Conservation (phyloP, 805 yeast genomes). For the Metschnikowia corniflorae region DNA sequence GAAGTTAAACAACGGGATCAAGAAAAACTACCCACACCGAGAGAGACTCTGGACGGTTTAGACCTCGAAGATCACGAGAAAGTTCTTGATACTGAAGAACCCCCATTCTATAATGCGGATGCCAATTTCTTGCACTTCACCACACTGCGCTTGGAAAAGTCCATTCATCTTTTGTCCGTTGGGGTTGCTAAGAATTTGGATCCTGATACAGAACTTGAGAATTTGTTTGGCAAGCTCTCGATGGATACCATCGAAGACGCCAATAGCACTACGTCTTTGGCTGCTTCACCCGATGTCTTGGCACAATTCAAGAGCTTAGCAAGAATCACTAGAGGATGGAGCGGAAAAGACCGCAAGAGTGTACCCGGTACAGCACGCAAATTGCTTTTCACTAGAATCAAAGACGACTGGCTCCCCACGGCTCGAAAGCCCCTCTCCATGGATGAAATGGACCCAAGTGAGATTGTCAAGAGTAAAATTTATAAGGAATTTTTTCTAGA, state of each 20-base stretch:
- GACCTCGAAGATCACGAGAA: slow-evolving; percentile 18
- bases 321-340: slow-evolving; percentile 73
- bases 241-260: slow-evolving; percentile 69
- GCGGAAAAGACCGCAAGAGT: slow-evolving; percentile 68
- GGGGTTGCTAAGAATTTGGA: slow-evolving; percentile 53
- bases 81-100: slow-evolving; percentile 24
- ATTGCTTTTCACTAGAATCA: slow-evolving; percentile 62
- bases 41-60: slow-evolving; percentile 9
- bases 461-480: slow-evolving; percentile 32
- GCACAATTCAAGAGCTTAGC: slow-evolving; percentile 58
- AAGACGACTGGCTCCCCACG: slow-evolving; percentile 80
- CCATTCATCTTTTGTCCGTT: slow-evolving; percentile 42
- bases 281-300: slow-evolving; percentile 64
- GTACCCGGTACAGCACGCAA: slow-evolving; percentile 75
- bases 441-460: slow-evolving; percentile 48
- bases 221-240: slow-evolving; percentile 69
- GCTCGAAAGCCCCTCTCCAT: slow-evolving; percentile 55
- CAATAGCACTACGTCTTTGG: slow-evolving; percentile 66
- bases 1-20: slow-evolving; percentile 34
- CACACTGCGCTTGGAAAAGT: slow-evolving; percentile 36
- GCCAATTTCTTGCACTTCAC: slow-evolving; percentile 48
- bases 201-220: slow-evolving; percentile 70
- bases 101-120: slow-evolving; percentile 35
- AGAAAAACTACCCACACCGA: slow-evolving; percentile 11
- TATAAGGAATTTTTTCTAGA: slow-evolving; percentile 40